Percentiles rank a stretch among this genome's conserved stretches.
phyloP scores from a whole-genome alignment of 2,329 filamentous ascomycete genomes.

The Apiospora arundinis region DNA sequence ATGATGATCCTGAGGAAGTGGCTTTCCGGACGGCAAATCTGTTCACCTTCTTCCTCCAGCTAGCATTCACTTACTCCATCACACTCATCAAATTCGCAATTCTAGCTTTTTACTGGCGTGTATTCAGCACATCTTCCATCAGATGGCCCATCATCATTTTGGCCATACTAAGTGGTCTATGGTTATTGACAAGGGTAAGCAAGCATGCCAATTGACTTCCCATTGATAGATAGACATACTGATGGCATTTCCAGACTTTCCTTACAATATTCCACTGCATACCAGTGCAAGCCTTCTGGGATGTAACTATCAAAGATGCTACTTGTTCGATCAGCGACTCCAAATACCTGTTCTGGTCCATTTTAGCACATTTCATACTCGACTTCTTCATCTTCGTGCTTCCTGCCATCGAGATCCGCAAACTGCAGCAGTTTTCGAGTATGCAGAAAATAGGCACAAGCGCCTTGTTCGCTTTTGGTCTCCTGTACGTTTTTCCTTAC shows the following conservation, averaged over 20 bases:
- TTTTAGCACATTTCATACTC: constrained; percentile 40
- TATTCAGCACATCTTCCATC: constrained; percentile 22
- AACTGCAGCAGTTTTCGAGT: constrained; percentile 36
- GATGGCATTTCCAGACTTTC: constrained; percentile 31
- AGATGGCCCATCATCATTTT: constrained; percentile 22
- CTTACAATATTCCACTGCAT: constrained; percentile 42
- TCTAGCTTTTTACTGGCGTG: constrained; percentile 24
- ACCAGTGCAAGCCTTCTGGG: constrained; percentile 43
- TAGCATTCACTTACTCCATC: constrained; percentile 21
- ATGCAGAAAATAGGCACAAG: constrained; percentile 39
- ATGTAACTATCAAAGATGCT: constrained; percentile 32
- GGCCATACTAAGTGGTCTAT: neutral
- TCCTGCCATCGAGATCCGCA: constrained; percentile 40
- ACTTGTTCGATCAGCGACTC: constrained; percentile 40
- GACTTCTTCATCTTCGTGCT: constrained; percentile 41
- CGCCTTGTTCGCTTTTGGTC: constrained; percentile 39
- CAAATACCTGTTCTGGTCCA: constrained; percentile 42
- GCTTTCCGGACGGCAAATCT: neutral
- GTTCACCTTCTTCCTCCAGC: constrained; percentile 15
- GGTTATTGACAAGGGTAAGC: constrained; percentile 22
- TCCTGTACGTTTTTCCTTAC: constrained; percentile 31
- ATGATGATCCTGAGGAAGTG: neutral
- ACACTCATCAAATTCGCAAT: constrained; percentile 22
- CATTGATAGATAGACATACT: neutral
- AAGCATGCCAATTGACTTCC: neutral